phyloP scores from a whole-genome alignment of 805 yeast species.

The Clavispora carvajalis region DNA sequence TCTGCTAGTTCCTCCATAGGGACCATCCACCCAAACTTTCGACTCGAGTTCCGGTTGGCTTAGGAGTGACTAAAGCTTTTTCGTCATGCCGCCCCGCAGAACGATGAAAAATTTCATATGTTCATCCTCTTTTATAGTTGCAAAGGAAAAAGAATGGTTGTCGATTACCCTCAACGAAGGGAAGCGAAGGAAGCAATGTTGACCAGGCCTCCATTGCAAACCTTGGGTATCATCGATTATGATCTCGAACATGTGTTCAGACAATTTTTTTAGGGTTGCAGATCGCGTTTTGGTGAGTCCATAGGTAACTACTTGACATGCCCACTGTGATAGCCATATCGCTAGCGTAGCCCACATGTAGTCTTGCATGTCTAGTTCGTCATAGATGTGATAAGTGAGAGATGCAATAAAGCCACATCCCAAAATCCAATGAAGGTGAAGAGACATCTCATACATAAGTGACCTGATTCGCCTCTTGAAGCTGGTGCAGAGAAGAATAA shows the following conservation, averaged over 20 bases:
- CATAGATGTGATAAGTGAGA: conserved; percentile 41
- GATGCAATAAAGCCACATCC: conserved; percentile 46
- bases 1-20: conserved; percentile 51
- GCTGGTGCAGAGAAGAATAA: conserved; percentile 39
- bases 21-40: conserved; percentile 47
- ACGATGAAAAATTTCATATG: conserved; percentile 33
- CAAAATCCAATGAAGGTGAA: conserved; percentile 49
- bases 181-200: conserved; percentile 48
- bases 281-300: conserved; percentile 39
- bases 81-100: conserved; percentile 45
- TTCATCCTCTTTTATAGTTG: conserved; percentile 24
- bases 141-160: conserved; percentile 53
- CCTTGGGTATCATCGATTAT: conserved; percentile 31
- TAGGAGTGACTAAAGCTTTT: conserved; percentile 23
- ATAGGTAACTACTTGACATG: conserved; percentile 40
- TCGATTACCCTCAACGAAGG: conserved; percentile 41
- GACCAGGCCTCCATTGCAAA: conserved; percentile 49
- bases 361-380: conserved; percentile 28
- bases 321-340: conserved; percentile 45
- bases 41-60: conserved; percentile 23
- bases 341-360: conserved; percentile 49
- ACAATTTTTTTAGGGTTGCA: conserved; percentile 25
- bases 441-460: conserved; percentile 41
- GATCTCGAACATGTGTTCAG: conserved; percentile 25
- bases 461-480: conserved; percentile 39